Percentiles rank a stretch among this genome's conserved stretches.
Conservation (phyloP, 129 eudicot genomes). For the Pulicaria dysenterica region DNA sequence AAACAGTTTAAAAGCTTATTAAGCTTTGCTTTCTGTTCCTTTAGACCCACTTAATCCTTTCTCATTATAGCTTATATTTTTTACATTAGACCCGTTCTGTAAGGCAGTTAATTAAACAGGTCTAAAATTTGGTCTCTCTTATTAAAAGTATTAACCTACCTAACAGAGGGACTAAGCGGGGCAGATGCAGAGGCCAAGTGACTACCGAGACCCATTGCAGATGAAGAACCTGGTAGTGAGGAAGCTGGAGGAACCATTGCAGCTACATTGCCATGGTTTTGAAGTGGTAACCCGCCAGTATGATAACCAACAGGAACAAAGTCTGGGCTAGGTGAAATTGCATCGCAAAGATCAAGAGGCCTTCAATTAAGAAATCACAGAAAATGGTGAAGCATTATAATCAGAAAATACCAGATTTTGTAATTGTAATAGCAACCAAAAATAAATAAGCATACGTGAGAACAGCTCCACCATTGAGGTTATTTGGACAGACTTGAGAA, state of each 20-base stretch:
- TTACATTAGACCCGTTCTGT: background rate
- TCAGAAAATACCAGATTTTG: background rate
- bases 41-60: constrained; percentile 2
- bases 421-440: background rate
- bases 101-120: background rate
- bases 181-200: constrained; percentile 51
- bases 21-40: background rate
- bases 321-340: constrained; percentile 59
- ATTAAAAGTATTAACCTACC: constrained; percentile 42
- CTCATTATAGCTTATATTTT: background rate
- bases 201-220: constrained; percentile 49
- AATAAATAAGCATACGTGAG: constrained; percentile 62
- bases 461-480: constrained; percentile 72
- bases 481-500: constrained; percentile 82
- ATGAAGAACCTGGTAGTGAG: constrained; percentile 42
- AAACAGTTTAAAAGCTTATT: background rate
- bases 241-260: constrained; percentile 56
- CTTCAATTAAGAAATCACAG: constrained; percentile 30
- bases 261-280: constrained; percentile 46
- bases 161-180: constrained; percentile 51
- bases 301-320: constrained; percentile 59
- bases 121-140: background rate
- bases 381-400: constrained; percentile 3
- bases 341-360: constrained; percentile 87
- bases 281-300: constrained; percentile 44